These are phyloP conservation scores for Rhizopogon sp. DNA, from an alignment of 768 basidiomycete species.

Conservation along the genomic window DNA sequence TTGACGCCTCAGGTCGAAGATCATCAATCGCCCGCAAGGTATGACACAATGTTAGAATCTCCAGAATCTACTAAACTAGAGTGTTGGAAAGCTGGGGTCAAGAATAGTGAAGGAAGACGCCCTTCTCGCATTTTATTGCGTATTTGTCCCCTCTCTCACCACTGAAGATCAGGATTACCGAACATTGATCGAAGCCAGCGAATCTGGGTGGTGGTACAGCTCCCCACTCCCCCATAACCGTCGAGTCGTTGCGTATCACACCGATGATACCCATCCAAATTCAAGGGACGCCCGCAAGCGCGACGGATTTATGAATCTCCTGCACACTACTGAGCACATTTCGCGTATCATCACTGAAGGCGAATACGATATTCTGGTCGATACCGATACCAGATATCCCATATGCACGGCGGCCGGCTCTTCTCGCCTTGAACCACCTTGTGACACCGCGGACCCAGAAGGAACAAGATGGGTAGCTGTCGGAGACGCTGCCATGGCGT, in stretches of 20 bases:
- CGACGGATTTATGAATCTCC: conserved; percentile 25
- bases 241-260: conserved; percentile 30
- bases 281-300: conserved; percentile 20
- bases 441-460: conserved; percentile 2
- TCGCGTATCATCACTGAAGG: conserved; percentile 11
- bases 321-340: conserved; percentile 22
- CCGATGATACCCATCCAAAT: conserved; percentile 18
- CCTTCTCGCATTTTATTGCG: conserved; percentile 28
- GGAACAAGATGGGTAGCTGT: conserved; percentile 26
- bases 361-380: conserved; percentile 17
- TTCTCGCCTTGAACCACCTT: conserved; percentile 18
- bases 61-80: neutral
- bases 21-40: conserved; percentile 26
- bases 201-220: conserved; percentile 32
- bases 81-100: conserved; percentile 19
- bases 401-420: conserved; percentile 26
- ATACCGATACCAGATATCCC: conserved; percentile 10
- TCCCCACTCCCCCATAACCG: conserved; percentile 22
- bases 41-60: neutral
- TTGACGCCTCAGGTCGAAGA: conserved; percentile 34
- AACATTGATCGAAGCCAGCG: conserved; percentile 31
- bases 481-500: conserved; percentile 34
- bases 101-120: conserved; percentile 18
- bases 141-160: conserved; percentile 15
- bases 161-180: conserved; percentile 24